Conservation (phyloP, 805 yeast genomes). For the Scheffersomyces stipitis region DNA sequence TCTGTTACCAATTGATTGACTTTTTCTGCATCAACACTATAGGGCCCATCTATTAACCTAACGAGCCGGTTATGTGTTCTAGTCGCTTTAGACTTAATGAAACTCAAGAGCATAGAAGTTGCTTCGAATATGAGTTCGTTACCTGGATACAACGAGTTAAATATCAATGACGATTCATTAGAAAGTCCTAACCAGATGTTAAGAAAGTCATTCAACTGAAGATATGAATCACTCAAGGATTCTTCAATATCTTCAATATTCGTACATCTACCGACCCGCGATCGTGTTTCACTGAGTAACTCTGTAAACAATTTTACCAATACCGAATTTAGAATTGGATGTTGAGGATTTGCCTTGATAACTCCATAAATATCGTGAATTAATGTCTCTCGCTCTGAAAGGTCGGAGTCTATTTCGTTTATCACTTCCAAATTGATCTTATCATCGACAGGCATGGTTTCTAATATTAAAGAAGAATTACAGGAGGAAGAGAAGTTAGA, state of each 20-base stretch:
- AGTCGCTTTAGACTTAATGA: too few relatives aligned
- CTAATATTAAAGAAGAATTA: slow-evolving; percentile 22
- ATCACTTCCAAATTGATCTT: slow-evolving; percentile 11
- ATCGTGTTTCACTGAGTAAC: slow-evolving; percentile 9
- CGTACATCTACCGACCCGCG: background rate
- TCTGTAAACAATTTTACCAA: slow-evolving; percentile 16
- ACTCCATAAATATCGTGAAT: slow-evolving; percentile 8
- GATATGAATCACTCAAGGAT: slow-evolving; percentile 2
- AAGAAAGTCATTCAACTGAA: slow-evolving; percentile 1
- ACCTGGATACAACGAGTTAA: slow-evolving; percentile 24
- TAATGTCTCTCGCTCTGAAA: slow-evolving; percentile 12
- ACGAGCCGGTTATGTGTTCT: too few relatives aligned
- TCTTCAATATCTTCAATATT: background rate
- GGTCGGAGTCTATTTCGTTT: slow-evolving; percentile 10
- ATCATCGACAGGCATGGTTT: slow-evolving; percentile 17
- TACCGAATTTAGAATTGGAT: slow-evolving; percentile 19
- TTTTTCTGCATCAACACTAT: too few relatives aligned
- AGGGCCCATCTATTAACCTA: too few relatives aligned
- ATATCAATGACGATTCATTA: slow-evolving; percentile 14
- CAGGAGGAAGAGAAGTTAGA: slow-evolving; percentile 4
- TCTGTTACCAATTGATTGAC: too few relatives aligned
- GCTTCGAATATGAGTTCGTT: slow-evolving; percentile 29
- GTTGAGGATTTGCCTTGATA: slow-evolving; percentile 13
- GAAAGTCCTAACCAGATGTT: slow-evolving; percentile 20
- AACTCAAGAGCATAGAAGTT: slow-evolving; percentile 6